These are phyloP conservation scores for Cucurbita ficifolia DNA, from an alignment of 306 rosid species.

Conservation along the genomic window DNA sequence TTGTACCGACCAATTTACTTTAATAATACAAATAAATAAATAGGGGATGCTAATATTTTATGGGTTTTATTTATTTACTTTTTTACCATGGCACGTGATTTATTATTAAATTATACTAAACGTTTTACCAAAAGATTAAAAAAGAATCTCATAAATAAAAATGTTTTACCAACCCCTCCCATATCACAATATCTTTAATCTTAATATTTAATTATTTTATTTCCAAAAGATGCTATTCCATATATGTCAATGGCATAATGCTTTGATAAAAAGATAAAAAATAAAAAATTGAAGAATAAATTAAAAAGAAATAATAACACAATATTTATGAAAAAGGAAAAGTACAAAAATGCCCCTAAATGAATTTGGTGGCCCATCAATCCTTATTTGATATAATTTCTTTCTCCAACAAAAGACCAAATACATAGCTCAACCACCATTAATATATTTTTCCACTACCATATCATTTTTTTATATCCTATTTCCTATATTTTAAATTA, in stretches of 20 bases:
- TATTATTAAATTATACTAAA: too few relatives aligned
- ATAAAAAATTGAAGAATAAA: not conserved
- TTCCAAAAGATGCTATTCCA: not conserved
- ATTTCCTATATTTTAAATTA: not conserved
- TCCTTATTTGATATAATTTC: not conserved
- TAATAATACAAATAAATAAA: not conserved
- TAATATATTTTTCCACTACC: not conserved
- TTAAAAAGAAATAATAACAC: not conserved
- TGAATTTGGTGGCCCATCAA: not conserved
- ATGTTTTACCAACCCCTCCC: too few relatives aligned
- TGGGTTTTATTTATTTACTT: too few relatives aligned
- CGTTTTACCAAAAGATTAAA: too few relatives aligned
- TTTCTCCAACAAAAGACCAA: not conserved
- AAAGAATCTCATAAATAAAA: too few relatives aligned
- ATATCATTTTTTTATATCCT: not conserved
- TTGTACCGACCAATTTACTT: not conserved
- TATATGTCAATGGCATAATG: too few relatives aligned
- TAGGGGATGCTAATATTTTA: too few relatives aligned
- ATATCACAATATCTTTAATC: not conserved
- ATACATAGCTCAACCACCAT: not conserved
- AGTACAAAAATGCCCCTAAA: not conserved
- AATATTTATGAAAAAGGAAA: not conserved
- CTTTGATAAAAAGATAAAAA: too few relatives aligned
- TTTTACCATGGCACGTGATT: too few relatives aligned
- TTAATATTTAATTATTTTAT: not conserved